Evolutionary conservation across 257 asterid genomes (phyloP).

Genomic region (Rauvolfia tetraphylla): DNA sequence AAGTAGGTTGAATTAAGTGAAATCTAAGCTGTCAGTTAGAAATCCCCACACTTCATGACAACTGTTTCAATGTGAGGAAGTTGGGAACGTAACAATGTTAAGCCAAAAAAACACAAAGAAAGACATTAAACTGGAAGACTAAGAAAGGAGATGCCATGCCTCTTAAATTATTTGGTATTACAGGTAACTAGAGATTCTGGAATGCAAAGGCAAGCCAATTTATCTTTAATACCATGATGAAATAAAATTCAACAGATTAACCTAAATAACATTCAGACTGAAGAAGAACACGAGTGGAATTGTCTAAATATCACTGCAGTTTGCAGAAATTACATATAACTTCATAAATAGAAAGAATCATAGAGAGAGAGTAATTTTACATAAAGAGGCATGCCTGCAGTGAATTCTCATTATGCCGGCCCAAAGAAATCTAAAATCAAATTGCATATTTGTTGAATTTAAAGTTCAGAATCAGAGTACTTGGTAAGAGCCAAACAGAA

Average conservation of each 20-base stretch:
- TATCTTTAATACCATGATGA: not conserved
- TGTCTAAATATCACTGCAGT: not conserved
- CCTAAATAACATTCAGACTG: not conserved
- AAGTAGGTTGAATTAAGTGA: not conserved
- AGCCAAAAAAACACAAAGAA: not conserved
- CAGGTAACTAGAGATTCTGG: not conserved
- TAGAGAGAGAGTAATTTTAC: not conserved
- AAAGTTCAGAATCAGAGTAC: not conserved
- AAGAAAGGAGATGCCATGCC: not conserved
- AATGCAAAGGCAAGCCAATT: not conserved
- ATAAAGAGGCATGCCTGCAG: not conserved
- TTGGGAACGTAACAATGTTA: not conserved
- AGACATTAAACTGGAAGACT: not conserved
- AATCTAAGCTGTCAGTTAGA: not conserved
- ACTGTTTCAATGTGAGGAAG: not conserved
- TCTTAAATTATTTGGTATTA: not conserved
- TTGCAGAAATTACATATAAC: not conserved
- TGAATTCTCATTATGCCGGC: not conserved
- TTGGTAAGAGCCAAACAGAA: not conserved
- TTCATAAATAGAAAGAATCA: not conserved
- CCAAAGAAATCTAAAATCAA: not conserved
- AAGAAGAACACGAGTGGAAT: not conserved
- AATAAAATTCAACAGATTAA: not conserved
- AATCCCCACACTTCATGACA: not conserved
- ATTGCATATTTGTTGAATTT: not conserved